Evolutionary conservation across 139 green algal genomes (phyloP), one percentile per base, ranked within the genome.

Genomic region (Astrephomene gubernaculifera): DNA sequence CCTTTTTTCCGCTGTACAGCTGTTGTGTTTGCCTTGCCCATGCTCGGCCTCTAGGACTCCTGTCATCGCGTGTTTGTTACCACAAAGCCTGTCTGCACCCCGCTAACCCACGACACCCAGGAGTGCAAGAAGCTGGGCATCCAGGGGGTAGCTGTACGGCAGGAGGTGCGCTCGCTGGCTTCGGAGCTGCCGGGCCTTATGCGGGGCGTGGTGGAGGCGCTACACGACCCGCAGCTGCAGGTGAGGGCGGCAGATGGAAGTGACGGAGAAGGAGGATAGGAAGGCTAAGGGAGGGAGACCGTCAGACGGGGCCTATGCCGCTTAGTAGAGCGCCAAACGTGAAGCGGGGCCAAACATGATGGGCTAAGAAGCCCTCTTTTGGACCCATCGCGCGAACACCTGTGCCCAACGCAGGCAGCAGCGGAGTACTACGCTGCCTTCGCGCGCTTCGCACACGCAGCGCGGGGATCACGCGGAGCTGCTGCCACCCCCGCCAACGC

Each of bases 71-170:
- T n/a, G n/a, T n/a, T n/a, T n/a, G n/a, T n/a, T n/a, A n/a, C n/a
- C n/a, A n/a, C n/a, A n/a, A n/a, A n/a, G n/a, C n/a, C n/a, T n/a
- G n/a, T n/a, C n/a, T n/a, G n/a, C n/a, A n/a, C n/a, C n/a, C n/a
- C n/a, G n/a, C 29, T 8, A 61, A 14, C 14, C 5, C 31, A 33
- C 17, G 70, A 6, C 41, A 39, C 29, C 64, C 88, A 92, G 86
- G 92, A 96, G 65, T 96, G 91, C 67, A 73, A 87, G 72, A 82
- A 92, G 88, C 67, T 89, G 65, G 88, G 88, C 61, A 82, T 90
- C 27, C 53, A 74, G 57, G 71, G 79, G 4, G 74, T 38, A 0
- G 43, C 85, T 65, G 88, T 96, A 19, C 71, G 78, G 5, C 38
- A 21, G 0, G 88, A 92, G 71, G 90, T 96, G 61, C 49, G 39